Evolutionary conservation across 805 yeast genomes (phyloP), one percentile per base, ranked within the genome.

Genomic region (Zygosaccharomyces gambellarensis): DNA sequence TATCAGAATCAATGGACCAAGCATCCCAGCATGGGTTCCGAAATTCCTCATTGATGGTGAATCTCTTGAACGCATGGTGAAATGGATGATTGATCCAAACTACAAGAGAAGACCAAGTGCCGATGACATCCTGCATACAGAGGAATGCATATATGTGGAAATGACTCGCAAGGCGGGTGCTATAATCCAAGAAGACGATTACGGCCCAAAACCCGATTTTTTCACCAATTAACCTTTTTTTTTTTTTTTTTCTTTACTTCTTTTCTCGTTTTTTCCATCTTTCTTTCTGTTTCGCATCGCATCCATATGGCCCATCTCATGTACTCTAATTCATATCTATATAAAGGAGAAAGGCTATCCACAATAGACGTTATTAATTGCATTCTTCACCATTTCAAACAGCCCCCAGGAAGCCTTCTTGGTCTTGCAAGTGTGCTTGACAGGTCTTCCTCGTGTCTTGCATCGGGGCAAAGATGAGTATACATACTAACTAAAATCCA

Each of bases 111-210:
- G 99, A 54, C 96, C 97, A n/a, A 80, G 84, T 5, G 92, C 95
- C 0, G 76, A 71, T 25, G 79, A 81, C 52, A 74, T 94, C n/a
- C 69, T 94, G 48, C 77, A 74, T 47, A 75, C 83, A 55, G 79
- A 77, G 42, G 97, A 94, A 65, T 82, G 94, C 53, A 75, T 78
- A 41, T 78, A 83, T 50, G 90, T 94, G 36, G 96, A 90, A 55
- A 69, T 76, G 47, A 77, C 92, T 52, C 76, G 97, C 46, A 86
- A 85, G 63, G 87, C 96, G 5, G 97, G 98, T 4, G 97, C 97
- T 3, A 85, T 90, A 2, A 86, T 94, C 54, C 94, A 84, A 61
- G 99, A 92, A 70, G 98, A 97, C 17, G 97, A 94, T 57, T 90
- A 78, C 65, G 99, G 98, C 0, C 96, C 97, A 1, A 72, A 73